A percentile compares a stretch with the other conserved stretches of the same genome.
These are phyloP conservation scores for Albatrellus ellisii DNA, from an alignment of 768 basidiomycete genomes.

Conservation along the genomic window DNA sequence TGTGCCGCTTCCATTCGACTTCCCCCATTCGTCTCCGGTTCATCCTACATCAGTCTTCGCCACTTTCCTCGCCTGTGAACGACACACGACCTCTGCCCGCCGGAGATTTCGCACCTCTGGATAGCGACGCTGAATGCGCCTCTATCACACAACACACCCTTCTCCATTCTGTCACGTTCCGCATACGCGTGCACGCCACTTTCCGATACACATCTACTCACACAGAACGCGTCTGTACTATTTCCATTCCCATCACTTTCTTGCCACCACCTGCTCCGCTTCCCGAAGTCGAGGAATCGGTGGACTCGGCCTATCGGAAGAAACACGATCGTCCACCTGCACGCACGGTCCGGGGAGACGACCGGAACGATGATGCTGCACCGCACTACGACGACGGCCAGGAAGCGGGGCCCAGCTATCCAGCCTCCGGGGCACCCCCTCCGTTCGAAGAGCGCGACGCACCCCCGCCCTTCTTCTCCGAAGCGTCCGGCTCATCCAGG, in stretches of 20 bases:
- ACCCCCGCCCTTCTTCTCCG: slow-evolving; percentile 50
- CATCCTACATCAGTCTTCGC: slow-evolving; percentile 54
- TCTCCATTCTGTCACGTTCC: slow-evolving; percentile 73
- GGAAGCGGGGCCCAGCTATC: slow-evolving; percentile 66
- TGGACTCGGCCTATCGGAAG: slow-evolving; percentile 73
- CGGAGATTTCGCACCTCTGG: slow-evolving; percentile 31
- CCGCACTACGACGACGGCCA: slow-evolving; percentile 60
- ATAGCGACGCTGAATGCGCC: slow-evolving; percentile 52
- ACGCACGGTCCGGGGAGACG: slow-evolving; percentile 58
- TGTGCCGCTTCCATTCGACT: slow-evolving; percentile 78
- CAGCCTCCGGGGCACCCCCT: slow-evolving; percentile 55
- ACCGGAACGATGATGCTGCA: slow-evolving; percentile 44
- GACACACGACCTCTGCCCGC: slow-evolving; percentile 29
- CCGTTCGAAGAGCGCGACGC: slow-evolving; percentile 79
- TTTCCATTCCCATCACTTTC: slow-evolving; percentile 58
- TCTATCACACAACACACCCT: slow-evolving; percentile 74
- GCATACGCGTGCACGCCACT: slow-evolving; percentile 57
- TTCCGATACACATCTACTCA: slow-evolving; percentile 62
- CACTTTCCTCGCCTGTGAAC: slow-evolving; percentile 35
- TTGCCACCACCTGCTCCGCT: slow-evolving; percentile 69
- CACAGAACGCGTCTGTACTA: slow-evolving; percentile 51
- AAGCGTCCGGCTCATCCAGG: slow-evolving; percentile 26
- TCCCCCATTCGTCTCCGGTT: slow-evolving; percentile 68
- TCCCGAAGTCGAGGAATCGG: slow-evolving; percentile 58
- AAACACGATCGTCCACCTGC: slow-evolving; percentile 76